Percentiles rank a stretch among this genome's conserved stretches.
phyloP scores from a whole-genome alignment of 2,329 filamentous ascomycete genomes.

The Botrytis sinoallii region DNA sequence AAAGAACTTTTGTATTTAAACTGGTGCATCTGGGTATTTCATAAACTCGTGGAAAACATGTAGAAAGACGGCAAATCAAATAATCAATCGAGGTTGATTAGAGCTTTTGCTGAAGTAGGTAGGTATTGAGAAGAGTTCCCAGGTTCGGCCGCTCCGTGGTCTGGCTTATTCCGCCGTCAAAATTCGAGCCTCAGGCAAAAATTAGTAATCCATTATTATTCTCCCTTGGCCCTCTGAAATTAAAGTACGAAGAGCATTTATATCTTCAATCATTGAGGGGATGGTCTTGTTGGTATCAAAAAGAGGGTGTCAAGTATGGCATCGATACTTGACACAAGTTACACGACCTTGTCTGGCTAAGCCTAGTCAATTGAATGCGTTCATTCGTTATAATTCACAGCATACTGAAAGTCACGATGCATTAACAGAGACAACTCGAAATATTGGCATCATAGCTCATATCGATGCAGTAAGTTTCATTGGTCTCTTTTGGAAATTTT shows the following conservation, averaged over 20 bases:
- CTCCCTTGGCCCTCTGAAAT: not conserved
- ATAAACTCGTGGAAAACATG: conserved; percentile 13
- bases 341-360: not conserved
- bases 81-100: conserved; percentile 7
- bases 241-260: not conserved
- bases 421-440: conserved; percentile 62
- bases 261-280: conserved; percentile 23
- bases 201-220: conserved; percentile 6
- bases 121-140: conserved; percentile 10
- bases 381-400: conserved; percentile 26
- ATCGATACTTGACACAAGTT: conserved; percentile 23
- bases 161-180: conserved; percentile 4
- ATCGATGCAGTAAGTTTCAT: conserved; percentile 71
- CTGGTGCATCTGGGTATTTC: conserved; percentile 8
- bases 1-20: not conserved
- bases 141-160: conserved; percentile 2
- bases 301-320: conserved; percentile 33
- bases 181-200: not conserved
- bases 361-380: conserved; percentile 12
- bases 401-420: conserved; percentile 27
- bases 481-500: not conserved
- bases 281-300: conserved; percentile 31
- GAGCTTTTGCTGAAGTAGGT: conserved; percentile 15
- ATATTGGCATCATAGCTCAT: conserved; percentile 98
- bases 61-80: conserved; percentile 2